Conservation (phyloP, 805 yeast genomes). For the Sugiyamaella americana region DNA sequence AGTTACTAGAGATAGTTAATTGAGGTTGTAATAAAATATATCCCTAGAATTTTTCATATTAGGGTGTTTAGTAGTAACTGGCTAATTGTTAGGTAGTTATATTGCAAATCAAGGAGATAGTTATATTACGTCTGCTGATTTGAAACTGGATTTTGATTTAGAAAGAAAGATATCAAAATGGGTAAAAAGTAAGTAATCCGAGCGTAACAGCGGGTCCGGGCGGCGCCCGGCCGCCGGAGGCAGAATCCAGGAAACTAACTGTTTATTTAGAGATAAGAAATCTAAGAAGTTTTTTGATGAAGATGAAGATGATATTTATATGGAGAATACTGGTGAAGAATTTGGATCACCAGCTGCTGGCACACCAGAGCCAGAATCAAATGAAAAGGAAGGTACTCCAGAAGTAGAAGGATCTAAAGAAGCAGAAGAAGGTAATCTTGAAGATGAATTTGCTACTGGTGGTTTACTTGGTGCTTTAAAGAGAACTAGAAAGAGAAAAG, state of each 20-base stretch:
- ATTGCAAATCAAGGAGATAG: neutral
- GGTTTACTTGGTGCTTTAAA: conserved; percentile 77
- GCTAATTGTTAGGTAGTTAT: neutral
- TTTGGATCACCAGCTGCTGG: conserved; percentile 35
- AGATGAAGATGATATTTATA: conserved; percentile 37
- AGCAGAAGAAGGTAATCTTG: conserved; percentile 28
- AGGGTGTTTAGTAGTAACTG: too few species aligned
- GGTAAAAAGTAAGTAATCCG: conserved; percentile 41
- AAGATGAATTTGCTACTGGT: conserved; percentile 32
- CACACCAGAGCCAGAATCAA: conserved; percentile 11
- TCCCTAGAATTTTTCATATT: too few species aligned
- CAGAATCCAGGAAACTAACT: neutral
- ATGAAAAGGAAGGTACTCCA: conserved; percentile 21
- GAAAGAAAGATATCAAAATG: conserved; percentile 33
- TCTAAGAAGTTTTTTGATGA: conserved; percentile 27
- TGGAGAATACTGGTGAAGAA: conserved; percentile 43
- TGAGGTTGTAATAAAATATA: too few species aligned
- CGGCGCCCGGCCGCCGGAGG: neutral
- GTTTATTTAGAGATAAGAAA: conserved; percentile 27
- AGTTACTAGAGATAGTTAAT: too few species aligned
- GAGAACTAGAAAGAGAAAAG: conserved; percentile 71
- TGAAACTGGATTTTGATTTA: conserved; percentile 1
- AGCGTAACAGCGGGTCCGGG: neutral
- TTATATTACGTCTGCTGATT: neutral
- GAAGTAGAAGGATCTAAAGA: conserved; percentile 21